phyloP scores from a whole-genome alignment of 106 monocot genomes.

The Hemerocallis citrina region DNA sequence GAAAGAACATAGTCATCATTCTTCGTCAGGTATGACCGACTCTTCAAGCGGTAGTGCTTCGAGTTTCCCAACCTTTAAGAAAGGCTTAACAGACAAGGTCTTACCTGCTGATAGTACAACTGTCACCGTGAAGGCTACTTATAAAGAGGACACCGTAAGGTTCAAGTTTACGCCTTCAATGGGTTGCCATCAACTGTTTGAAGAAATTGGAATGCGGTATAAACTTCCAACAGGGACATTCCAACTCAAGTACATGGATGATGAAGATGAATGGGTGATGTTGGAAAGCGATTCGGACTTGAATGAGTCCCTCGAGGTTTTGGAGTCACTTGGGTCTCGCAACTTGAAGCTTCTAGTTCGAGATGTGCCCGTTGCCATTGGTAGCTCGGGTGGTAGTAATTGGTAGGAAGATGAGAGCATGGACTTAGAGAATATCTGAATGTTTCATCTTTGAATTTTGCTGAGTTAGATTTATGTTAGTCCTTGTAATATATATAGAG shows the following conservation, averaged over 20 bases:
- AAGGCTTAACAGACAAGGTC: constrained; percentile 10
- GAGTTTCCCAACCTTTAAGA: constrained; percentile 38
- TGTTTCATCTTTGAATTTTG: not conserved
- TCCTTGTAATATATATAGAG: no score
- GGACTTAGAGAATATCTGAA: not conserved
- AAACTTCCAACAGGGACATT: constrained; percentile 47
- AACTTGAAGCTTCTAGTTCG: constrained; percentile 54
- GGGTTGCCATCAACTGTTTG: constrained; percentile 41
- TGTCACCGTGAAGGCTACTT: constrained; percentile 69
- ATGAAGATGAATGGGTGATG: constrained; percentile 89
- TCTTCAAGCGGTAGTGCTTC: constrained; percentile 74
- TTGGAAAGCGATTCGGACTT: constrained; percentile 53
- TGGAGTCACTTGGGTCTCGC: constrained; percentile 33
- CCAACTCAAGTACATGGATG: constrained; percentile 85
- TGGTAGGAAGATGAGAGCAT: constrained; percentile 1
- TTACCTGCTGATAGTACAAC: not conserved
- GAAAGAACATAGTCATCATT: constrained; percentile 30
- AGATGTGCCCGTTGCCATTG: constrained; percentile 19
- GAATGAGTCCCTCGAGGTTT: constrained; percentile 60
- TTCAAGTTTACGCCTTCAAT: constrained; percentile 55
- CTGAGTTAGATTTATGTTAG: no score
- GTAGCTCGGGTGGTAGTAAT: constrained; percentile 54
- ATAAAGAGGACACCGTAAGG: constrained; percentile 68
- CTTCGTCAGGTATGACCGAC: constrained; percentile 64
- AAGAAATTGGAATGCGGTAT: constrained; percentile 66